Evolutionary conservation across 164 flowering plant genomes (phyloP).

Genomic region (Vitis rupestris): DNA sequence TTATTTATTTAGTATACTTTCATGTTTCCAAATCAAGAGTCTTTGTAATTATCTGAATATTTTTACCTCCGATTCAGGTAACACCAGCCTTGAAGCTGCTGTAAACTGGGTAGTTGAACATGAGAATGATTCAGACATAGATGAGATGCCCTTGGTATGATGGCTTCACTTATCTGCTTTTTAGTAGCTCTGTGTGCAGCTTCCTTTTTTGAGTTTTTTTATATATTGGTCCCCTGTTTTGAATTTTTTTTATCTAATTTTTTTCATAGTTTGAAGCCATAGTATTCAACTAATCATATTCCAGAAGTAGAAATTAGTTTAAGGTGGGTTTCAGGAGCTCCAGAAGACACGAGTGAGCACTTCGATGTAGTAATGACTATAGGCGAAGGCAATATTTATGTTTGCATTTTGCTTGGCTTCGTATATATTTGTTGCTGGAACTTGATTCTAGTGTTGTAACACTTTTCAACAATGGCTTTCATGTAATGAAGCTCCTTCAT

Average conservation of each 20-base stretch:
- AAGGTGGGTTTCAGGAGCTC: background rate
- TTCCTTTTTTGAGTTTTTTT: background rate
- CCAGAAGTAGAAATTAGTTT: background rate
- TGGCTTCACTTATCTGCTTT: background rate
- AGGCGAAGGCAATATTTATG: background rate
- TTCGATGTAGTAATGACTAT: background rate
- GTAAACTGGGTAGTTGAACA: conserved; percentile 95
- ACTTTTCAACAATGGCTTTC: background rate
- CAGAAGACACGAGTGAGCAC: background rate
- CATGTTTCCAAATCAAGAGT: background rate
- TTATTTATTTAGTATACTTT: too few species aligned
- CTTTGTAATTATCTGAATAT: background rate
- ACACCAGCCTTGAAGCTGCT: conserved; percentile 77
- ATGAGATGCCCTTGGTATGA: conserved; percentile 87
- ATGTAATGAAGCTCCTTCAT: background rate
- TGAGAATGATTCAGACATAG: conserved; percentile 89
- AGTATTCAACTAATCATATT: background rate
- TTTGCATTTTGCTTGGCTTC: background rate
- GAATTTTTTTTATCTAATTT: too few species aligned
- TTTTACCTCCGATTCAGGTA: conserved; percentile 47
- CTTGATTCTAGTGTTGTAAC: background rate
- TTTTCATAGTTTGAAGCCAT: too few species aligned
- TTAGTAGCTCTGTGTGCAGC: background rate
- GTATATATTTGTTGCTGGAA: background rate
- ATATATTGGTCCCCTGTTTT: too few species aligned